phyloP scores from a whole-genome alignment of 2,329 filamentous ascomycete species.

The Ilyonectria destructans region DNA sequence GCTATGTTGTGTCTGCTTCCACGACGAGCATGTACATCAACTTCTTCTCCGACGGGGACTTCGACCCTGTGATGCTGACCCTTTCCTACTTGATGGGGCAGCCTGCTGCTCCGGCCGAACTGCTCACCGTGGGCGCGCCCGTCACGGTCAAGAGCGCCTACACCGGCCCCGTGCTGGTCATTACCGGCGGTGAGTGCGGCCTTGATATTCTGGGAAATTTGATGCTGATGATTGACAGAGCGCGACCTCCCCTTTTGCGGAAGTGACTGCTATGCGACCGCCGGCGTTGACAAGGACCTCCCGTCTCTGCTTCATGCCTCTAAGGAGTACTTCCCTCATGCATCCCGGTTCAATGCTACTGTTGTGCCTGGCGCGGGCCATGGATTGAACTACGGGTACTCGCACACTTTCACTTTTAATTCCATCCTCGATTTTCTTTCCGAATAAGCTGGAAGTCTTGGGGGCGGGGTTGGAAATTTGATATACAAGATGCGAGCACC shows the following conservation, averaged over 20 bases:
- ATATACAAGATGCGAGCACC: background rate
- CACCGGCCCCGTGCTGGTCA: conserved; percentile 70
- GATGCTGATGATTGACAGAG: conserved; percentile 51
- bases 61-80: conserved; percentile 69
- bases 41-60: conserved; percentile 68
- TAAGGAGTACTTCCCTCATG: conserved; percentile 59
- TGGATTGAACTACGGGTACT: conserved; percentile 65
- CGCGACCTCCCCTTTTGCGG: conserved; percentile 73
- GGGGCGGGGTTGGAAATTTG: background rate
- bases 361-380: conserved; percentile 69
- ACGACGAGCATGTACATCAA: conserved; percentile 66
- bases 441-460: conserved; percentile 3
- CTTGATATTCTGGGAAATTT: background rate
- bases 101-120: conserved; percentile 72
- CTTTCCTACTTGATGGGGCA: conserved; percentile 65
- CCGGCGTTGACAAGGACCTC: conserved; percentile 54
- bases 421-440: conserved; percentile 58
- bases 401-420: conserved; percentile 52
- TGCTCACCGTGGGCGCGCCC: conserved; percentile 68
- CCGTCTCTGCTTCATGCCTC: conserved; percentile 62
- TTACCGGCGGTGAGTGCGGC: conserved; percentile 67
- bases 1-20: conserved; percentile 68
- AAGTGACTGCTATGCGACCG: conserved; percentile 69
- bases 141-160: conserved; percentile 58
- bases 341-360: conserved; percentile 66